Evolutionary conservation across 73 alveolate species (phyloP).

Genomic region (Symbiodinium natans): DNA sequence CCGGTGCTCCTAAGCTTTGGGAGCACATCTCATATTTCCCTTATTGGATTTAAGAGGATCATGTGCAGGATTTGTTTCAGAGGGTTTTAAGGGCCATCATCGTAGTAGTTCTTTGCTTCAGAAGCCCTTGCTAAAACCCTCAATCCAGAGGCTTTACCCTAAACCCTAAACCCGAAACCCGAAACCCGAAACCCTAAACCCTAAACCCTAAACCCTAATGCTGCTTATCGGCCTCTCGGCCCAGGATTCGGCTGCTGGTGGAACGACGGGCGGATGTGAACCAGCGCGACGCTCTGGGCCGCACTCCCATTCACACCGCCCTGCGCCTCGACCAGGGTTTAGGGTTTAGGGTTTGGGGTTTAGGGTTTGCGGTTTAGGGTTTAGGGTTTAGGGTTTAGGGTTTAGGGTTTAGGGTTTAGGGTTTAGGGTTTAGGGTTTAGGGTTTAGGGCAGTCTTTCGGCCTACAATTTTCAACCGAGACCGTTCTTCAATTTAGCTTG

Average conservation of each 20-base stretch:
- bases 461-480: too few species aligned
- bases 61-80: too few species aligned
- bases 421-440: not conserved
- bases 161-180: too few species aligned
- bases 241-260: not conserved
- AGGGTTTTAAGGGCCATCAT: too few species aligned
- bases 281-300: not conserved
- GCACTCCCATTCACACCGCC: not conserved
- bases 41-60: too few species aligned
- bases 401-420: not conserved
- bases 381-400: not conserved
- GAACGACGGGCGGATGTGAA: not conserved
- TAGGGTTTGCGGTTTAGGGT: not conserved
- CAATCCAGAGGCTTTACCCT: too few species aligned
- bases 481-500: too few species aligned
- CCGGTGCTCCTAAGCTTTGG: too few species aligned
- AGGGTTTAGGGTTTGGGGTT: not conserved
- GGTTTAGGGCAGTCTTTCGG: too few species aligned
- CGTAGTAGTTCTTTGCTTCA: too few species aligned
- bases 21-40: too few species aligned
- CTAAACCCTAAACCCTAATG: not conserved
- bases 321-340: not conserved
- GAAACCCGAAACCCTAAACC: not conserved
- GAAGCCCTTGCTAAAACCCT: too few species aligned
- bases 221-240: not conserved